Evolutionary conservation across 306 rosid genomes (phyloP).

Genomic region (Benincasa hispida): DNA sequence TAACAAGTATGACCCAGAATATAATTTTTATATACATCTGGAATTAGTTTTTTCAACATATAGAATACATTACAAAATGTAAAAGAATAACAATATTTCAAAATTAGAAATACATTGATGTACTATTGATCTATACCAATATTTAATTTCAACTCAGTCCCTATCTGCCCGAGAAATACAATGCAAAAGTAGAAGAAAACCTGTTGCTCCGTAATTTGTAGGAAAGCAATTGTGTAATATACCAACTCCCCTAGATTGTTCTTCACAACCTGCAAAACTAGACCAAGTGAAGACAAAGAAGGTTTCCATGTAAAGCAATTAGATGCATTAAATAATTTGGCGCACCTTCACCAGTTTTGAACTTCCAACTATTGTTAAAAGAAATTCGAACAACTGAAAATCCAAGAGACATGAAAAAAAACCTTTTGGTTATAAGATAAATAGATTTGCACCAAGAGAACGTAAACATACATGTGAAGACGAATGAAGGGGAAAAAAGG

Average conservation of each 20-base stretch:
- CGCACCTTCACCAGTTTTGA: constrained; percentile 57
- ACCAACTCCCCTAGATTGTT: constrained; percentile 68
- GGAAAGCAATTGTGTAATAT: constrained; percentile 74
- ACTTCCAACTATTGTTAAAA: constrained; percentile 67
- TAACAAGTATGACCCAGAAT: background rate
- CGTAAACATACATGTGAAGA: background rate
- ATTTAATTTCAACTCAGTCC: background rate
- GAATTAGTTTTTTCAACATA: background rate
- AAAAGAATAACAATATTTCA: background rate
- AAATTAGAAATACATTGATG: background rate
- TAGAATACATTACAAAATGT: background rate
- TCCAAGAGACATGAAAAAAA: constrained; percentile 11
- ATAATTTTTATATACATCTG: background rate
- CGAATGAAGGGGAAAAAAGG: background rate
- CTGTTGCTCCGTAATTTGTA: constrained; percentile 91
- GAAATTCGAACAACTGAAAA: constrained; percentile 82
- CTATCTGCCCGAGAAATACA: background rate
- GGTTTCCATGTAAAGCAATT: constrained; percentile 4
- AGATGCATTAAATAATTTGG: constrained; percentile 5
- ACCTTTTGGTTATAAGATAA: constrained; percentile 1
- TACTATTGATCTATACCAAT: background rate
- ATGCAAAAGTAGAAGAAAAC: constrained; percentile 12
- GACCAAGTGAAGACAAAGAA: constrained; percentile 7
- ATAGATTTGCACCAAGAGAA: background rate
- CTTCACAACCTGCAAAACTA: constrained; percentile 34